Base-by-base conservation (phyloP, 345 rosid species). In the Noccaea bulbosa region DNA sequence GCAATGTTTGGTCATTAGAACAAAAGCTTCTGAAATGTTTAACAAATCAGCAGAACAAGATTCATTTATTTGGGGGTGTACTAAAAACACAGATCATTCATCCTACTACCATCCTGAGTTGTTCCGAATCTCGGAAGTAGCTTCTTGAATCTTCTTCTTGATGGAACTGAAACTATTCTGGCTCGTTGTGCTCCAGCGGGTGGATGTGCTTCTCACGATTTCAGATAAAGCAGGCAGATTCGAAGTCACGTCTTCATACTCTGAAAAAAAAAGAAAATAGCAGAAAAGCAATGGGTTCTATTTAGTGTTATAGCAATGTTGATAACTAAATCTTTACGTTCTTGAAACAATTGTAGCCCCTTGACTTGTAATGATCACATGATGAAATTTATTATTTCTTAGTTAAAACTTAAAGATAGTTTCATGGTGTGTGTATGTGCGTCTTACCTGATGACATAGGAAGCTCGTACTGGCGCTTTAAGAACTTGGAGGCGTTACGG, bases 371-470 rank as follows among this genome's bases (percentile, higher is more conserved):
- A 30, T 51, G 22, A 41, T 76, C 47, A 16, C 0, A 3, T 45
- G 16, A 51, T 58, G 40, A 39, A 59, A 3, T 37, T 48, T 12
- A 45, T 48, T 34, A 10, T 15, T 35, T 47, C 35, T 40, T 38
- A 8, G 6, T 15, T 7, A 33, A 20, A 20, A 20, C 22, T 20
- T 4, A 27, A 27, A 27, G 30, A 9, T 4, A 14, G 30, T 56
- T 38, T 45, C 32, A 11, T 55, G 47, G 22, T 20, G 45, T 20
- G 55, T 64, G 20, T 55, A 17, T 67, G 8, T 46, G 34, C 12
- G 22, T 10, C 6, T 76, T 72, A 94, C 99, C 99, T 91, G 99
- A 84, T 56, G 99, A 89, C 89, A 82, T 87, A 60, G 99, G 99
- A 70, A 91, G 89, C 67, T 94, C 81, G 73, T 89, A 94, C 57